Base-by-base conservation (phyloP, 306 rosid species). In the Prunus fruticosa region DNA sequence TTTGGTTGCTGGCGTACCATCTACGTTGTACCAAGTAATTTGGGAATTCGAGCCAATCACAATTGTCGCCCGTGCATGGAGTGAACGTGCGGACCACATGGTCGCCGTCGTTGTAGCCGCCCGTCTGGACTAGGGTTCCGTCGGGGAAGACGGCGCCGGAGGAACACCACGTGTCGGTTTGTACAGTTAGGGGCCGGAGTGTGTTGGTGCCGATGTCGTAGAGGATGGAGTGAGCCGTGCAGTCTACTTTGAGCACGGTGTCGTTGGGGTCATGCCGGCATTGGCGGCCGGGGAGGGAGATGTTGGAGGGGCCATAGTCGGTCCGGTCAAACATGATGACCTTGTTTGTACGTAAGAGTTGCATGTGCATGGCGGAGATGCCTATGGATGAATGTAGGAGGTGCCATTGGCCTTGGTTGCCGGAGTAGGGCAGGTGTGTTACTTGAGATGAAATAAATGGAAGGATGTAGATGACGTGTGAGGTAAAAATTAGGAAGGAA, bases 281-380 rank as follows among this genome's bases (percentile, higher is more conserved):
- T 3, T 10, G 69, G 1, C 88, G 84, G 1, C 15, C 9, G 5
- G 88, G 69, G 8, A 94, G 92, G 57, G 95, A 83, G 52, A 94
- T 73, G 69, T 84, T 82, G 25, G 97, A 94, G 3, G 27, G 34
- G 16, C 97, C 93, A 41, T 83, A 88, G 67, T 86, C 90, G 2
- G 96, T 88, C 32, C 90, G 91, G 80, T 91, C 96, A 69, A 65
- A 91, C 41, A 91, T 87, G 20, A 89, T 28, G 30, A 93, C 89
- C 6, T 74, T 73, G 82, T 88, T 91, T 47, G 82, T 78, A 74
- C 75, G 88, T 23, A 91, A 77, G 7, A 93, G 81, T 70, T 93
- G 98, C 98, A 93, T 91, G 94, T 91, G 98, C 98, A 93, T 91
- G 76, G 90, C 92, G 0, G 87, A 86, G 25, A 93, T 87, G 83